Conservation (phyloP, 495 filamentous ascomycete species). For the Aspergillus bertholletiae region DNA sequence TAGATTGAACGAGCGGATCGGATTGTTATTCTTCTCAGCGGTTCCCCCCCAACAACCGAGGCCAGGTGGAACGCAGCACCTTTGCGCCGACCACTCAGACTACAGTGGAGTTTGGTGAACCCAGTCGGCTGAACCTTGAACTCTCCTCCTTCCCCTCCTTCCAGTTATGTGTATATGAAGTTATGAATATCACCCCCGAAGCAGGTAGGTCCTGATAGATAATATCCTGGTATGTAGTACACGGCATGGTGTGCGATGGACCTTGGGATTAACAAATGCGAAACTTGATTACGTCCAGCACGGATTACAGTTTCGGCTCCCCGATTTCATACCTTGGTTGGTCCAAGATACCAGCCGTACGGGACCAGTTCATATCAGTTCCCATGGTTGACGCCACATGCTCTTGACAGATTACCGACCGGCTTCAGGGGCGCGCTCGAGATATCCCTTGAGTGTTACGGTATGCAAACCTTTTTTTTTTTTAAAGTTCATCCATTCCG, state of each 20-base stretch:
- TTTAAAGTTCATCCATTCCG: background rate
- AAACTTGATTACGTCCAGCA: background rate
- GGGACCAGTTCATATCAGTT: no score
- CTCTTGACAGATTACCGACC: background rate
- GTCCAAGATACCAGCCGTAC: background rate
- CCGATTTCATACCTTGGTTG: background rate
- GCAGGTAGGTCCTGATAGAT: background rate
- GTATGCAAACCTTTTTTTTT: no score
- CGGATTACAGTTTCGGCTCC: background rate
- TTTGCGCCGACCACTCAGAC: background rate
- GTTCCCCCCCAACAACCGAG: background rate
- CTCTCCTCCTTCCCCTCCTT: background rate
- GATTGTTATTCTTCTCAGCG: background rate
- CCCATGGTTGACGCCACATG: background rate
- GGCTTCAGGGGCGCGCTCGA: background rate
- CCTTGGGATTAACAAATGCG: background rate
- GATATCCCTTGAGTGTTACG: background rate
- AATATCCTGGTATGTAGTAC: background rate
- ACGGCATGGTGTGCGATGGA: background rate
- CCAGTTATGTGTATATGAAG: no score
- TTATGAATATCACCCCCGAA: no score
- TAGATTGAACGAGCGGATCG: background rate
- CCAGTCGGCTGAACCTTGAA: slow-evolving; percentile 10
- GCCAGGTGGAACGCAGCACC: background rate
- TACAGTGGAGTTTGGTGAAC: background rate